Evolutionary conservation across 176 grass and related monocot species (phyloP).

Genomic region (Oryza rufipogon): DNA sequence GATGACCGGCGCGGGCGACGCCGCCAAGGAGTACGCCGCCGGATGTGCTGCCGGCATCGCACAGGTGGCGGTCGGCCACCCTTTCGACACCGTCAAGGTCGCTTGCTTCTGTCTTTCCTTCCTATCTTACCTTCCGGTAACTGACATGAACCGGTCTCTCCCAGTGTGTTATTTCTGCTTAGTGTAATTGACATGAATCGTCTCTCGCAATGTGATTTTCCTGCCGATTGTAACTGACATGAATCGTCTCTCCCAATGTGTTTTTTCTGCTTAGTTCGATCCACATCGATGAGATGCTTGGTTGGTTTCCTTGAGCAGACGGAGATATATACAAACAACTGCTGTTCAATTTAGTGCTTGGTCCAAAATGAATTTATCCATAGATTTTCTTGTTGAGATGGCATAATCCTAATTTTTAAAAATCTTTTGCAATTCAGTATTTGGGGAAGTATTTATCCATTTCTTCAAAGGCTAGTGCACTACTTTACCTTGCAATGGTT

Average conservation of each 20-base stretch:
- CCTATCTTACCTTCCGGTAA: background rate
- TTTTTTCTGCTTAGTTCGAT: background rate
- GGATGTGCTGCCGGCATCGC: slow-evolving; percentile 64
- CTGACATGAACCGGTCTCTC: no score
- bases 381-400: background rate
- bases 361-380: background rate
- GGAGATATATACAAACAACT: background rate
- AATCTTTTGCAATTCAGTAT: background rate
- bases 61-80: slow-evolving; percentile 68
- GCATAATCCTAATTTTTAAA: background rate
- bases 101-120: background rate
- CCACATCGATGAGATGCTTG: slow-evolving; percentile 22
- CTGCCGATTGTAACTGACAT: background rate
- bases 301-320: background rate
- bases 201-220: background rate
- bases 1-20: slow-evolving; percentile 45
- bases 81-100: slow-evolving; percentile 85
- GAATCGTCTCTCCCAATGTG: background rate
- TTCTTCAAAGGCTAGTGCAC: background rate
- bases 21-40: slow-evolving; percentile 64
- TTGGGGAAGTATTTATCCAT: background rate
- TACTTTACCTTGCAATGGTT: background rate
- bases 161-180: background rate
- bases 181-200: no score
- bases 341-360: background rate